Conservation (phyloP, 2,329 filamentous ascomycete species). For the Fusarium circinatum region DNA sequence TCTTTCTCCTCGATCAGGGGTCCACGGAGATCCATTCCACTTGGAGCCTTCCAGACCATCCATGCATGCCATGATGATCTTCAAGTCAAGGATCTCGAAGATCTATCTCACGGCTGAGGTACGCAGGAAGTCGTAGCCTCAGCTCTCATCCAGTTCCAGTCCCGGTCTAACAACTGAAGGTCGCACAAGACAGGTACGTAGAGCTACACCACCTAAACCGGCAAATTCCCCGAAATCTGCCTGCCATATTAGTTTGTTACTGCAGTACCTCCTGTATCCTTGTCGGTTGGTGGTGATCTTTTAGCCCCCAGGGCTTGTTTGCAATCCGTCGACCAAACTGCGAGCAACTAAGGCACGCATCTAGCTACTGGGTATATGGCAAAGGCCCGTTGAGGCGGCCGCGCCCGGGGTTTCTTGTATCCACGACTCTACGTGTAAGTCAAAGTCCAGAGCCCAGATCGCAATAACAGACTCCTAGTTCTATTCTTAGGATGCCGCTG, state of each 20-base stretch:
- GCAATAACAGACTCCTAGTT: not conserved
- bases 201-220: conserved; percentile 4
- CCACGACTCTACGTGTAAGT: not conserved
- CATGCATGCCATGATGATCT: conserved; percentile 52
- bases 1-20: conserved; percentile 48
- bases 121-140: conserved; percentile 39
- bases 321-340: not conserved
- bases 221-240: conserved; percentile 24
- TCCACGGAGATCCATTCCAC: conserved; percentile 47
- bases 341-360: not conserved
- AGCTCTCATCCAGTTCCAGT: conserved; percentile 32
- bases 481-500: not conserved
- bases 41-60: conserved; percentile 48
- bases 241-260: conserved; percentile 29
- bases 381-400: conserved; percentile 8
- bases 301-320: not conserved
- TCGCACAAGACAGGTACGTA: conserved; percentile 2
- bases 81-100: conserved; percentile 51
- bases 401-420: not conserved
- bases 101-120: conserved; percentile 52
- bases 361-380: not conserved
- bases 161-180: conserved; percentile 43
- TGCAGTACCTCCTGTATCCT: conserved; percentile 14
- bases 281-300: conserved; percentile 2
- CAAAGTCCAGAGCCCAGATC: not conserved